A percentile compares a stretch with the other conserved stretches of the same genome.
Conservation (phyloP, 228 moss, liverwort and hornwort species). For the Sphagnum magellanicum region DNA sequence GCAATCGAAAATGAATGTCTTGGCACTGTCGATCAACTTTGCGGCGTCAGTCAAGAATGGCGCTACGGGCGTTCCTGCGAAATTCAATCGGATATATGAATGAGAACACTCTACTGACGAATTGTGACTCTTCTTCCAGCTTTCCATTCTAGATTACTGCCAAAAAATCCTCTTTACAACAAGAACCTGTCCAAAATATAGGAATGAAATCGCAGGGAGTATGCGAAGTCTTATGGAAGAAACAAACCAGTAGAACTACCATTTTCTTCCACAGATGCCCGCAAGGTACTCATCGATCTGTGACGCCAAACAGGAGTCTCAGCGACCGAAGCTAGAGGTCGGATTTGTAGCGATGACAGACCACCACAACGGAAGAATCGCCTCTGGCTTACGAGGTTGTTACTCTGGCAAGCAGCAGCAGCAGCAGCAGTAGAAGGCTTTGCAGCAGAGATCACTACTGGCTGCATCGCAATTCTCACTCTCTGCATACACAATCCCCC, state of each 20-base stretch:
- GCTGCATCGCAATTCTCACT: neutral
- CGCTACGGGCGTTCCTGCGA: conserved; percentile 13
- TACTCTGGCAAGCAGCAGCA: neutral
- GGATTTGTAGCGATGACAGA: neutral
- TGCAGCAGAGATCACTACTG: neutral
- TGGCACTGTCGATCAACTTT: conserved; percentile 58
- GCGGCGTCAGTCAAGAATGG: conserved; percentile 60
- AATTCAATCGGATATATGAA: neutral
- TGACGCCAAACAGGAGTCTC: neutral
- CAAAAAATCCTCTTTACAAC: neutral
- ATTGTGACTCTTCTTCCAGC: neutral
- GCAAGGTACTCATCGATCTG: neutral
- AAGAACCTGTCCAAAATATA: neutral
- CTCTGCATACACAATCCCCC: neutral
- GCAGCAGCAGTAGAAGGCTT: neutral
- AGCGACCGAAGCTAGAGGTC: neutral
- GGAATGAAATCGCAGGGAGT: neutral
- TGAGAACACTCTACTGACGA: neutral
- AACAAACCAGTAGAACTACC: conserved; percentile 1
- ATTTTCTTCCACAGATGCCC: conserved; percentile 4
- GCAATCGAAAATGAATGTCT: conserved; percentile 87
- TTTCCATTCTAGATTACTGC: neutral
- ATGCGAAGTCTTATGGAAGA: neutral
- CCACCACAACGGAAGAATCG: neutral
- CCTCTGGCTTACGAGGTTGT: conserved; percentile 2